Conservation (phyloP, 305 asterid species). For the Fraxinus paxiana region DNA sequence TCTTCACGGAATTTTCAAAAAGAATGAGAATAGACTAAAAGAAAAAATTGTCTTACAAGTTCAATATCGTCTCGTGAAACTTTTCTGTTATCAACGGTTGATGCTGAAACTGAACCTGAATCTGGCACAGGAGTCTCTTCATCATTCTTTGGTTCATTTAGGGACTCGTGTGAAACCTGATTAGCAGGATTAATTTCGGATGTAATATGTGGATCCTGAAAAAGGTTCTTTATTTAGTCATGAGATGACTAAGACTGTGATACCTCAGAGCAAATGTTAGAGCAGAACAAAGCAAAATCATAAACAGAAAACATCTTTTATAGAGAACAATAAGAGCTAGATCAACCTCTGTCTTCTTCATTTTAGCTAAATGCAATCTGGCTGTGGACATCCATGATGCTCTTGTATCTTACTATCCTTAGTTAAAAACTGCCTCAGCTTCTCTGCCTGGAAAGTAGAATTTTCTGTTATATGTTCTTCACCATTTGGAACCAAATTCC, state of each 20-base stretch:
- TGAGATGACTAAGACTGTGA: not conserved
- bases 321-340: slow-evolving; percentile 1
- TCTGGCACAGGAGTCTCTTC: slow-evolving; percentile 68
- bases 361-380: slow-evolving; percentile 42
- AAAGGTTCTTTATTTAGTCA: slow-evolving; percentile 14
- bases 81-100: slow-evolving; percentile 72
- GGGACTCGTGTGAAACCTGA: slow-evolving; percentile 57
- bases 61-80: slow-evolving; percentile 90
- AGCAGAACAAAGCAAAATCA: not conserved
- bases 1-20: not conserved
- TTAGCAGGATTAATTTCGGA: slow-evolving; percentile 55
- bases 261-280: not conserved
- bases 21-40: not conserved
- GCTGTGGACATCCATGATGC: slow-evolving; percentile 40
- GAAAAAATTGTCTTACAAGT: slow-evolving; percentile 47
- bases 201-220: slow-evolving; percentile 52
- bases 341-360: slow-evolving; percentile 50
- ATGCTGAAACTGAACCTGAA: slow-evolving; percentile 73
- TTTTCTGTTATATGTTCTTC: slow-evolving; percentile 1
- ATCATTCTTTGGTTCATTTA: slow-evolving; percentile 51
- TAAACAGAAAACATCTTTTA: not conserved
- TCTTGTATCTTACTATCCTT: slow-evolving; percentile 10
- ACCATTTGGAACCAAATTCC: not conserved
- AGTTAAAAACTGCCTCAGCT: slow-evolving; percentile 19
- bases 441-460: slow-evolving; percentile 33